Base-by-base conservation (phyloP, 371 early-diverging fungal genomes). In the Rhizopus stolonifer region DNA sequence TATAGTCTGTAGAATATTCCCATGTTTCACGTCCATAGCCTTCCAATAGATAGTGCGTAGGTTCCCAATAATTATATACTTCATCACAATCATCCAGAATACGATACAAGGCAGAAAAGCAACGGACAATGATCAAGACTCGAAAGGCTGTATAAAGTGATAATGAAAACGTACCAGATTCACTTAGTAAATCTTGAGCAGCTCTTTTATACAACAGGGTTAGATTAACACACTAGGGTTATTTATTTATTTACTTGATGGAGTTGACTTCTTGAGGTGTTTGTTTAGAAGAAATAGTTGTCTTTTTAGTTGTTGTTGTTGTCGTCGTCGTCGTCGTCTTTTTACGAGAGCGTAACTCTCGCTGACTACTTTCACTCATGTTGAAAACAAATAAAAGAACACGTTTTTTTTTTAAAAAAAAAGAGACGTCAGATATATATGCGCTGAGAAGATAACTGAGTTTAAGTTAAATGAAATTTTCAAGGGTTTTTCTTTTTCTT, bases 41-140 rank as follows among this genome's bases (percentile, higher is more conserved):
- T 64, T 89, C 82, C 39, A 87, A 84, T 36, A 95, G 67, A 57
- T 90, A 92, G 61, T 96, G 96, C 31, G 85, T 69, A 10, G 96
- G 93, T 64, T 98, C 98, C 93, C 93, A 96, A 68, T 91, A 98
- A 77, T 96, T 96, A 75, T 84, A 96, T 7, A 90, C 91, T 65
- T 98, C 94, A 67, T 97, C 96, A 70, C 96, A 97, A 67, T 97
- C 94, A 9, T 71, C 67, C 22, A 87, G 64, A 44, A 83, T 82
- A 24, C 84, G 79, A 51, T 69, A 85, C 0, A 84, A 58, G n/a
- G 84, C 86, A n/a, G 86, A 83, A 13, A 78, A 64, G 36, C 84
- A 67, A n/a, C 90, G 76, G 1, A 79, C 69, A 8, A 82, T 67
- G 23, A 85, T 63, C 17, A 90, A 61, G 2, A 78, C 29, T 33